A percentile compares a stretch with the other conserved stretches of the same genome.
Conservation (phyloP, 2,329 filamentous ascomycete genomes). For the Penicillium expansum region DNA sequence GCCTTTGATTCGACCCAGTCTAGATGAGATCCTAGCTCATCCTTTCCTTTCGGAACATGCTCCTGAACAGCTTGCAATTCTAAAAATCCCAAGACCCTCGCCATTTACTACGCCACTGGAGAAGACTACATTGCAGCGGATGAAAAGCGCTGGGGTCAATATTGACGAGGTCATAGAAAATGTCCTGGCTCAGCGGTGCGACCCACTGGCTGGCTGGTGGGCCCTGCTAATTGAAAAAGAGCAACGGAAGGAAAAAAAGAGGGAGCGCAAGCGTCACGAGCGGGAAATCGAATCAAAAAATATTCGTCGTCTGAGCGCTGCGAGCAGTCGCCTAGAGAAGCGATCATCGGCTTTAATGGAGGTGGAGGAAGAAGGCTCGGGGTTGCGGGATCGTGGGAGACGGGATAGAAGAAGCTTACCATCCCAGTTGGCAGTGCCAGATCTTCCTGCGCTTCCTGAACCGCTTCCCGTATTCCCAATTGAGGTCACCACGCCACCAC, state of each 20-base stretch:
- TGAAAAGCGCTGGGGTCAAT: constrained; percentile 90
- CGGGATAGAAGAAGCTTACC: constrained; percentile 71
- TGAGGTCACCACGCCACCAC: constrained; percentile 47
- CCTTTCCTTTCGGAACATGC: constrained; percentile 86
- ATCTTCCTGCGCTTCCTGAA: constrained; percentile 76
- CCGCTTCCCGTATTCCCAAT: constrained; percentile 36
- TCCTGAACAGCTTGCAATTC: constrained; percentile 80
- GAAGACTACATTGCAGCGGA: constrained; percentile 85
- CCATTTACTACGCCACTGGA: constrained; percentile 85
- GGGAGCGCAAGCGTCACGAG: constrained; percentile 80
- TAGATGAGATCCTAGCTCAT: constrained; percentile 83
- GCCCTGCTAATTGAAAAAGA: constrained; percentile 91
- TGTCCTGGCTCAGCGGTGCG: constrained; percentile 83
- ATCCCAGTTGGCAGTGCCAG: constrained; percentile 63
- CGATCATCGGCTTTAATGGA: constrained; percentile 74
- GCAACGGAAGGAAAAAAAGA: constrained; percentile 74
- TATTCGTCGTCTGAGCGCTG: constrained; percentile 78
- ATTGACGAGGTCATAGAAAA: constrained; percentile 94
- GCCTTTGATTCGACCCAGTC: constrained; percentile 73
- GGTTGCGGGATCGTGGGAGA: constrained; percentile 70
- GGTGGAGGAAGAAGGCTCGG: constrained; percentile 70
- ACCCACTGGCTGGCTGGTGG: constrained; percentile 94
- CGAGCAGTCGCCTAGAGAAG: constrained; percentile 80
- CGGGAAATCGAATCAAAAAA: constrained; percentile 77
- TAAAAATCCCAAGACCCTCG: constrained; percentile 74